Conservation (phyloP, 306 rosid genomes). For the Mimosa pudica region DNA sequence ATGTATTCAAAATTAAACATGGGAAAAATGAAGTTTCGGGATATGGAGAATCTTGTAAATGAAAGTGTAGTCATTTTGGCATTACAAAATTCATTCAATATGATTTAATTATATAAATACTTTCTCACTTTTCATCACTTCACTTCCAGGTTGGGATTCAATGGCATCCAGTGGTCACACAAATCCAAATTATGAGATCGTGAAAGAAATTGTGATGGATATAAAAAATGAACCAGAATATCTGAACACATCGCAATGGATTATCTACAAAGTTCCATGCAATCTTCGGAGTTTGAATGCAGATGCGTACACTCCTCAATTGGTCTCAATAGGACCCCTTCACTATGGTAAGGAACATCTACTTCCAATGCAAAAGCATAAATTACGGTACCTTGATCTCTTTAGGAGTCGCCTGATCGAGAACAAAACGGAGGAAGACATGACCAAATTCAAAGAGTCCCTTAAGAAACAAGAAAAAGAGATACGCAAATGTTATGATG, state of each 20-base stretch:
- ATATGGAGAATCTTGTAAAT: too few relatives aligned
- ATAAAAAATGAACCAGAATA: slow-evolving; percentile 18
- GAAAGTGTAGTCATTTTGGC: too few relatives aligned
- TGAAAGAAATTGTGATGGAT: slow-evolving; percentile 36
- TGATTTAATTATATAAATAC: too few relatives aligned
- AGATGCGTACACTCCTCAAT: background rate
- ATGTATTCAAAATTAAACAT: too few relatives aligned
- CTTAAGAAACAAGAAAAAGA: background rate
- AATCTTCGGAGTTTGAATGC: slow-evolving; percentile 43
- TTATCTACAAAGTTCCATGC: slow-evolving; percentile 49
- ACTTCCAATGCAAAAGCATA: slow-evolving; percentile 16
- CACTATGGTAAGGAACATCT: slow-evolving; percentile 29
- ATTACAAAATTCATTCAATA: too few relatives aligned
- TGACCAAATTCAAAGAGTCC: background rate
- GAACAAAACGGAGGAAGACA: background rate
- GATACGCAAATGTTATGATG: background rate
- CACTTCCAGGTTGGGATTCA: background rate
- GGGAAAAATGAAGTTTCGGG: too few relatives aligned
- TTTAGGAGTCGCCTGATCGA: slow-evolving; percentile 30
- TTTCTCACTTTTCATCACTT: background rate
- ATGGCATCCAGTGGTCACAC: background rate
- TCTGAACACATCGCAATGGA: slow-evolving; percentile 14
- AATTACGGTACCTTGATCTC: slow-evolving; percentile 29
- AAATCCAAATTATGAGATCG: slow-evolving; percentile 18
- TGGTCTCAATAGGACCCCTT: slow-evolving; percentile 44